phyloP scores from a whole-genome alignment of 1,284 basidiomycete genomes.

The Papiliotrema nemorosa region DNA sequence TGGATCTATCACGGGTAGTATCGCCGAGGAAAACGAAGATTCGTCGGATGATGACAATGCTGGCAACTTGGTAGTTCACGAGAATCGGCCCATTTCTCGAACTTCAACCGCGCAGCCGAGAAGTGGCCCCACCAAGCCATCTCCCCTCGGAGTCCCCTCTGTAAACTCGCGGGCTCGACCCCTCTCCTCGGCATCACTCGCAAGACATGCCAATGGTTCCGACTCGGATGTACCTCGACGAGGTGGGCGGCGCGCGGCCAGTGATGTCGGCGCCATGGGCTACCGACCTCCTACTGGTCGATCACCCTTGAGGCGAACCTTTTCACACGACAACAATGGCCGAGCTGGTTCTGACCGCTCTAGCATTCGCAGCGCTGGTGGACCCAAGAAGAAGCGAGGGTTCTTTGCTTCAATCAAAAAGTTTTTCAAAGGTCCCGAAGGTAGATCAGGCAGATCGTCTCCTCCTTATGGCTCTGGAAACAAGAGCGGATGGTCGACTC shows the following conservation, averaged over 20 bases:
- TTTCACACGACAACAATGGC: conserved; percentile 28
- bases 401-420: conserved; percentile 44
- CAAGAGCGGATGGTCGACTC: conserved; percentile 38
- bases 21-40: conserved; percentile 47
- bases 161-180: conserved; percentile 21
- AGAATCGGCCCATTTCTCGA: conserved; percentile 31
- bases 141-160: conserved; percentile 35
- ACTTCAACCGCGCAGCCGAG: conserved; percentile 2
- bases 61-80: conserved; percentile 42
- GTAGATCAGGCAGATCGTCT: conserved; percentile 29
- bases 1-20: conserved; percentile 42
- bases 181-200: conserved; percentile 13
- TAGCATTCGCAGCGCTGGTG: conserved; percentile 21
- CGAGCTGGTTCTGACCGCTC: conserved; percentile 27
- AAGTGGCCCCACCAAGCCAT: conserved; percentile 14
- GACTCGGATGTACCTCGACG: conserved; percentile 17
- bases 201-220: background rate
- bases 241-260: conserved; percentile 32
- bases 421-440: conserved; percentile 39
- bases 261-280: conserved; percentile 38
- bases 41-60: conserved; percentile 38
- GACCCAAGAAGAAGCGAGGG: conserved; percentile 38
- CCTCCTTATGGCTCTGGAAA: conserved; percentile 29
- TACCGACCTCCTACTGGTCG: conserved; percentile 28
- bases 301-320: conserved; percentile 32